phyloP scores from a whole-genome alignment of 2,329 filamentous ascomycete genomes.

The Didymella segeticola region DNA sequence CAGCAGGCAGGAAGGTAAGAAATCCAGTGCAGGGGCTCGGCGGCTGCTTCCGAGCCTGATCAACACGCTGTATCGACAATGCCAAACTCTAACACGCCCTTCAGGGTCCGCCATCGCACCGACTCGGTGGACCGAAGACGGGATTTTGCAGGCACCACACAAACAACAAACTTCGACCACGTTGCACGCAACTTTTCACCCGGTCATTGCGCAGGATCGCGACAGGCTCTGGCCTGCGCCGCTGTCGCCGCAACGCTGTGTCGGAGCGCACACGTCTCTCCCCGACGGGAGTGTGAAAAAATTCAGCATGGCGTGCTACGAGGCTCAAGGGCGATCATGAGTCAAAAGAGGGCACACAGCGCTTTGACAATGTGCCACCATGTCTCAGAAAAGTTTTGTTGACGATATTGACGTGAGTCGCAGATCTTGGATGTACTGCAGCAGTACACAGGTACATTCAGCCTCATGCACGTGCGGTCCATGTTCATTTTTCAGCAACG shows the following conservation, averaged over 20 bases:
- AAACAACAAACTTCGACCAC: slow-evolving; percentile 2
- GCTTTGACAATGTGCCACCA: not conserved
- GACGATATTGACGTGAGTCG: not conserved
- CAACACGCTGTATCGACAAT: slow-evolving; percentile 1
- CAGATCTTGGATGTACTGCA: not conserved
- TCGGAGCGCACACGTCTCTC: slow-evolving; percentile 12
- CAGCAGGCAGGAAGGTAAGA: not conserved
- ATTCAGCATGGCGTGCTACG: slow-evolving; percentile 6
- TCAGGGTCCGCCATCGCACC: slow-evolving; percentile 11
- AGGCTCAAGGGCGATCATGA: slow-evolving; percentile 7
- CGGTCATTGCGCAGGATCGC: not conserved
- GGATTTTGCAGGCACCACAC: slow-evolving; percentile 7
- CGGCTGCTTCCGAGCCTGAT: slow-evolving; percentile 12
- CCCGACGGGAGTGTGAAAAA: slow-evolving; percentile 12
- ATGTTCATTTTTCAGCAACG: not conserved
- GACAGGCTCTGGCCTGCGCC: not conserved
- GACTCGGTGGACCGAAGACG: slow-evolving; percentile 1
- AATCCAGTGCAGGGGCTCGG: slow-evolving; percentile 11
- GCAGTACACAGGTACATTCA: not conserved
- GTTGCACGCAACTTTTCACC: not conserved
- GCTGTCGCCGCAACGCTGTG: not conserved
- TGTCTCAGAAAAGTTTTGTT: slow-evolving; percentile 2
- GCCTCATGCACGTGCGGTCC: slow-evolving; percentile 3
- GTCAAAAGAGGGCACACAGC: not conserved
- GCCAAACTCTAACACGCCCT: slow-evolving; percentile 3